These are phyloP conservation scores for Fragaria ananassa DNA, from an alignment of 306 rosid genomes.

Conservation along the genomic window DNA sequence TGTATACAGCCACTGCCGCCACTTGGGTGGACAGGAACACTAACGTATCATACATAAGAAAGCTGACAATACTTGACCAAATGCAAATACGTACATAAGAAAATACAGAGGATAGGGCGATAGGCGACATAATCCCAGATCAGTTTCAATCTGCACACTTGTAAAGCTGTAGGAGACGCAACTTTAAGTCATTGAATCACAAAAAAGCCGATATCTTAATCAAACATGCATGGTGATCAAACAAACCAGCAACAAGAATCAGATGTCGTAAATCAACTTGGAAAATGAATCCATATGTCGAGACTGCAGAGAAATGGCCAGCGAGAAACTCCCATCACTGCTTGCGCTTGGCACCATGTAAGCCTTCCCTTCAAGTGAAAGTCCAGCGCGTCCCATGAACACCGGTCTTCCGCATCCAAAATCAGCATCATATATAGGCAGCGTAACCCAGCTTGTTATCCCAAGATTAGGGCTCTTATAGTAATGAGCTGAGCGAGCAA, in stretches of 20 bases:
- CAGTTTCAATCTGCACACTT: too few relatives aligned
- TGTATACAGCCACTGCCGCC: too few relatives aligned
- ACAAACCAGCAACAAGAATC: not conserved
- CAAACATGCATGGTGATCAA: not conserved
- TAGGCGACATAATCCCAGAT: too few relatives aligned
- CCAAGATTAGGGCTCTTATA: conserved; percentile 71
- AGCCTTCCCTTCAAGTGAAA: conserved; percentile 61
- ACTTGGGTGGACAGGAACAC: too few relatives aligned
- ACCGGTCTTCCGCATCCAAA: conserved; percentile 82
- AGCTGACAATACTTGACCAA: too few relatives aligned
- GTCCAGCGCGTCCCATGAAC: conserved; percentile 74
- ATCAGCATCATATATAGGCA: conserved; percentile 78
- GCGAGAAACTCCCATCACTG: conserved; percentile 39
- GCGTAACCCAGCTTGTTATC: conserved; percentile 68
- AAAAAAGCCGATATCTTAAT: too few relatives aligned
- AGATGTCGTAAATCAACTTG: conserved; percentile 2
- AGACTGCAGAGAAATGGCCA: not conserved
- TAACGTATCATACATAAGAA: too few relatives aligned
- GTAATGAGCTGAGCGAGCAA: conserved; percentile 61
- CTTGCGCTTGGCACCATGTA: conserved; percentile 57
- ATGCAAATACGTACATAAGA: too few relatives aligned
- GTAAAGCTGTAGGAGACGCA: too few relatives aligned
- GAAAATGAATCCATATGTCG: not conserved
- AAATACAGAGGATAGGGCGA: too few relatives aligned
- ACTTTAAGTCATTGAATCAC: too few relatives aligned